Percentiles rank a stretch among this genome's conserved stretches.
Conservation (phyloP, 1,284 basidiomycete genomes). For the Irpex sp. region DNA sequence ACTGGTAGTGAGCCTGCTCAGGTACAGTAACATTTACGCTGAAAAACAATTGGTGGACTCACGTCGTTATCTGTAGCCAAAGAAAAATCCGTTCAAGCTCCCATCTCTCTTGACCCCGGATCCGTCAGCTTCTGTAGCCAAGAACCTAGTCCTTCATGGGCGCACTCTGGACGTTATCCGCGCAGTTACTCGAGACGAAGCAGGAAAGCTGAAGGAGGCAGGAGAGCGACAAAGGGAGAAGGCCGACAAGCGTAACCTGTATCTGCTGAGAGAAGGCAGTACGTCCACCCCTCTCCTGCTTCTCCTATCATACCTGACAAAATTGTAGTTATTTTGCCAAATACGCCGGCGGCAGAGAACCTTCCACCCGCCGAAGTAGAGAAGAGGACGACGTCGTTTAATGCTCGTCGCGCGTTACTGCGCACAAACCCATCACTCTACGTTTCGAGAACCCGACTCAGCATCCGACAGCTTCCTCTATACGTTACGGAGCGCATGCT, state of each 20-base stretch:
- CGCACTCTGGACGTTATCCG: constrained; percentile 88
- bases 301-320: neutral
- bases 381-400: constrained; percentile 80
- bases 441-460: constrained; percentile 91
- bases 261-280: constrained; percentile 95
- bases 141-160: constrained; percentile 86
- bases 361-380: constrained; percentile 76
- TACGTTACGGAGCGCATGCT: constrained; percentile 89
- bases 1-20: constrained; percentile 34
- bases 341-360: constrained; percentile 70
- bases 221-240: constrained; percentile 84
- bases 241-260: constrained; percentile 94
- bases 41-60: constrained; percentile 5
- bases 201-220: constrained; percentile 82
- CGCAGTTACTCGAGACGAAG: constrained; percentile 89
- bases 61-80: constrained; percentile 32
- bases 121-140: constrained; percentile 84
- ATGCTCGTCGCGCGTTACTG: constrained; percentile 75
- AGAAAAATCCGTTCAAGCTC: constrained; percentile 82
- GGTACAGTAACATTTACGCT: constrained; percentile 19
- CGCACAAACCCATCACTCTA: constrained; percentile 92
- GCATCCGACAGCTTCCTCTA: constrained; percentile 88
- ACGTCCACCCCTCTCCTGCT: constrained; percentile 23
- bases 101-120: constrained; percentile 93
- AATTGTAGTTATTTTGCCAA: constrained; percentile 80